Percentiles rank a stretch among this genome's conserved stretches.
phyloP scores from a whole-genome alignment of 192 early-diverging fungal genomes.

The Dispira simplex region DNA sequence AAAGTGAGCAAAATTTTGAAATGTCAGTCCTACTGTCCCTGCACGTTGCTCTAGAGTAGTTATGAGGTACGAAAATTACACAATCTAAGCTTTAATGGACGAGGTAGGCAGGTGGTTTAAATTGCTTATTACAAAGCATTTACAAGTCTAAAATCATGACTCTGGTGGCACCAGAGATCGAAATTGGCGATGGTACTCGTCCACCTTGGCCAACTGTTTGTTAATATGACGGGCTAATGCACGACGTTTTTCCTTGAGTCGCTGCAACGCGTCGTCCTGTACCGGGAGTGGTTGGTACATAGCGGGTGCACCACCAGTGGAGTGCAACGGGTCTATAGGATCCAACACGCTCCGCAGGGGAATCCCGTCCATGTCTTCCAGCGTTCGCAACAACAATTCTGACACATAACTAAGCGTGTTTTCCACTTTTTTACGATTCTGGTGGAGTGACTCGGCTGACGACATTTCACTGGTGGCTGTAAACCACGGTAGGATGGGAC shows the following conservation, averaged over 20 bases:
- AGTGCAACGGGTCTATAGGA: background rate
- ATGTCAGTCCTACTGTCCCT: too few species aligned
- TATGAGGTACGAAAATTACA: too few species aligned
- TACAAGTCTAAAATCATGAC: too few species aligned
- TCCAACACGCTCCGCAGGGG: conserved; percentile 7
- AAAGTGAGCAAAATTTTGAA: too few species aligned
- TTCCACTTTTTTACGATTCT: background rate
- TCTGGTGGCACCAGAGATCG: background rate
- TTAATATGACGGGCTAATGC: background rate
- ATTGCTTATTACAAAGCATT: too few species aligned
- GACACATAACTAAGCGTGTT: background rate
- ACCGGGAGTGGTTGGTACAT: background rate
- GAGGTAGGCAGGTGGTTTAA: too few species aligned
- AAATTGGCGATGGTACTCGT: background rate
- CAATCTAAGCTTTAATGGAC: too few species aligned
- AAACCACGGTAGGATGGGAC: background rate
- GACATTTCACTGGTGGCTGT: too few species aligned
- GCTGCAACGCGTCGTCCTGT: background rate
- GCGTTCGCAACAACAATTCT: background rate
- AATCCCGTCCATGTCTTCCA: conserved; percentile 7
- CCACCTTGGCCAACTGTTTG: conserved; percentile 5
- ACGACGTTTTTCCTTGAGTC: conserved; percentile 1
- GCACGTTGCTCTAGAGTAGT: too few species aligned
- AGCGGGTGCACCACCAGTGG: background rate
- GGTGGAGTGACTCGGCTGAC: background rate